Percentiles rank a stretch among this genome's conserved stretches.
Evolutionary conservation across 768 basidiomycete genomes (phyloP).

Genomic region (Agrocybe chaxingu): DNA sequence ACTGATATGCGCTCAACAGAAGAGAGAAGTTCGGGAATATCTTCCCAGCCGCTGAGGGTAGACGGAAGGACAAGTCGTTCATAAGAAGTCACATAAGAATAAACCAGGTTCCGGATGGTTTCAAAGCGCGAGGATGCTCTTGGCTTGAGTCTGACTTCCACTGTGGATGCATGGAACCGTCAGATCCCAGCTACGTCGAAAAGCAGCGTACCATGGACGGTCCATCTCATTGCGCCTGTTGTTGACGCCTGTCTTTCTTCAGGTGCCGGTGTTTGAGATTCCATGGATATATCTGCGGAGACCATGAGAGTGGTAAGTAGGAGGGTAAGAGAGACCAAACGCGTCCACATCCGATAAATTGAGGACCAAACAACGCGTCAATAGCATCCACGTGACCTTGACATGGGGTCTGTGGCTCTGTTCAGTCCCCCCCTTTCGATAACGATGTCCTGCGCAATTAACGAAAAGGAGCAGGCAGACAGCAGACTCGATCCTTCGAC

Average conservation of each 20-base stretch:
- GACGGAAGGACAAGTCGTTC: conserved; percentile 70
- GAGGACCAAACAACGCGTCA: conserved; percentile 51
- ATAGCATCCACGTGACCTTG: conserved; percentile 33
- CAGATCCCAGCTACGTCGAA: not conserved
- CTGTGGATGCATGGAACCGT: conserved; percentile 32
- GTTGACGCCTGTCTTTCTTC: not conserved
- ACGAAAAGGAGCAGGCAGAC: conserved; percentile 3
- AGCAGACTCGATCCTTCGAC: conserved; percentile 41
- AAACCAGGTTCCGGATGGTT: conserved; percentile 63
- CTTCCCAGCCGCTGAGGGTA: conserved; percentile 75
- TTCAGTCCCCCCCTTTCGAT: not conserved
- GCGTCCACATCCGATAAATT: conserved; percentile 4
- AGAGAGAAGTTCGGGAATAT: conserved; percentile 61
- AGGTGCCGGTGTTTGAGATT: not conserved
- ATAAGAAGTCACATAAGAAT: conserved; percentile 53
- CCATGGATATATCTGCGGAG: not conserved
- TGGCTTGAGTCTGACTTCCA: conserved; percentile 78
- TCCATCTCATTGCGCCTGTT: conserved; percentile 40
- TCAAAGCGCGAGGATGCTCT: conserved; percentile 74
- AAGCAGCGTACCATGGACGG: conserved; percentile 54
- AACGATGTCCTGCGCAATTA: conserved; percentile 5
- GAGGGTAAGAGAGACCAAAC: not conserved
- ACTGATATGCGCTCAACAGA: conserved; percentile 77
- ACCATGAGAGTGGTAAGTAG: conserved; percentile 3
- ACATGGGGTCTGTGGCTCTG: not conserved